Evolutionary conservation across 1,284 basidiomycete species (phyloP).

Genomic region (Ceratobasidium sp.): DNA sequence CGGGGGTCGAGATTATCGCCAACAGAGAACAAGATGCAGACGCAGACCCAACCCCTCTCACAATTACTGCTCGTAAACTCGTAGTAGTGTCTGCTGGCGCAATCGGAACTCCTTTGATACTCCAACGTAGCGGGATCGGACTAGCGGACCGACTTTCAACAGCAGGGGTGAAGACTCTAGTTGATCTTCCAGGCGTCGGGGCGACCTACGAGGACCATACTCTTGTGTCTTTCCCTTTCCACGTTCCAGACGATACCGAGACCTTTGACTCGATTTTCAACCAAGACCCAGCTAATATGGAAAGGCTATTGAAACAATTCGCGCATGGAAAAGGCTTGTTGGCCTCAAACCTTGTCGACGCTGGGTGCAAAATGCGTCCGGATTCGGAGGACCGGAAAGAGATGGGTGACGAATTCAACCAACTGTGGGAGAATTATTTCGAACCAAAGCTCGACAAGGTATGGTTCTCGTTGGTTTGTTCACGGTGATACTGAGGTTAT

Average conservation of each 20-base stretch:
- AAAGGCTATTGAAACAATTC: background rate
- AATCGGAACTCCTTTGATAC: constrained; percentile 64
- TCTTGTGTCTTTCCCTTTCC: constrained; percentile 13
- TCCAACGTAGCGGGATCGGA: constrained; percentile 70
- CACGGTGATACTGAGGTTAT: background rate
- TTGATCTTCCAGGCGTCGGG: constrained; percentile 71
- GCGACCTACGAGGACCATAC: constrained; percentile 65
- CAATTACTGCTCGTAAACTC: constrained; percentile 38
- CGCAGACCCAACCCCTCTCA: constrained; percentile 25
- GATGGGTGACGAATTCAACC: constrained; percentile 15
- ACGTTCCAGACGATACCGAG: constrained; percentile 10
- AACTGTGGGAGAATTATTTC: constrained; percentile 33
- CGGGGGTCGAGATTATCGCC: constrained; percentile 29
- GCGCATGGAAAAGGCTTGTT: constrained; percentile 22
- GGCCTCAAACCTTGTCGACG: constrained; percentile 24
- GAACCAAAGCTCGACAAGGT: constrained; percentile 36
- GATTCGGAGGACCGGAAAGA: constrained; percentile 25
- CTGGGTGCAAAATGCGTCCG: constrained; percentile 41
- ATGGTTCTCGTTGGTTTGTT: background rate
- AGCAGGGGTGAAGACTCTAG: constrained; percentile 59
- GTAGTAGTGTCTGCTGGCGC: constrained; percentile 41
- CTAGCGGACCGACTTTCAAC: constrained; percentile 59
- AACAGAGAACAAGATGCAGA: constrained; percentile 18
- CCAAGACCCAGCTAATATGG: constrained; percentile 31
- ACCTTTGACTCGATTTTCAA: constrained; percentile 37